A percentile compares a stretch with the other conserved stretches of the same genome.
Evolutionary conservation across 768 basidiomycete genomes (phyloP).

Genomic region (Boletus rubescentipes): DNA sequence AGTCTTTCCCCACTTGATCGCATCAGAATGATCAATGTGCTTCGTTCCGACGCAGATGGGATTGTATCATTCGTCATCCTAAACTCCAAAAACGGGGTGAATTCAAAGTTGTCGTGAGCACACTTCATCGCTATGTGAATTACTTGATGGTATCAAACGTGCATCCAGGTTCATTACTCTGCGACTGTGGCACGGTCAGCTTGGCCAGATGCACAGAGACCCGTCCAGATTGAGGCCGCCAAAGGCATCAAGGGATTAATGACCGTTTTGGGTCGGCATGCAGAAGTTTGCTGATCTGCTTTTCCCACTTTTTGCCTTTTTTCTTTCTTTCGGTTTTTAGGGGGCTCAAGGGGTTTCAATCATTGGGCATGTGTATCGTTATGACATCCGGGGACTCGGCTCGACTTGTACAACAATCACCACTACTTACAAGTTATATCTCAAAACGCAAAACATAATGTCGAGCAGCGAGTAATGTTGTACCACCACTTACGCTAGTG

Average conservation of each 20-base stretch:
- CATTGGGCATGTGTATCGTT: slow-evolving; percentile 22
- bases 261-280: slow-evolving; percentile 37
- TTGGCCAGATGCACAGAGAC: slow-evolving; percentile 37
- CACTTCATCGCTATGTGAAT: slow-evolving; percentile 6
- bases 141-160: slow-evolving; percentile 11
- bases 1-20: slow-evolving; percentile 20
- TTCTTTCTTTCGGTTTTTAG: slow-evolving; percentile 11
- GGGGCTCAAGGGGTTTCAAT: slow-evolving; percentile 17
- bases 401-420: slow-evolving; percentile 18
- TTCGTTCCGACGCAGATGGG: slow-evolving; percentile 31
- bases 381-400: slow-evolving; percentile 5
- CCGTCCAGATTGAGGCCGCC: slow-evolving; percentile 36
- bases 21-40: slow-evolving; percentile 13
- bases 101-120: slow-evolving; percentile 37
- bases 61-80: slow-evolving; percentile 35
- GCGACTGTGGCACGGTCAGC: slow-evolving; percentile 38
- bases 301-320: background rate
- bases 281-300: slow-evolving; percentile 23
- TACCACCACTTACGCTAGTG: slow-evolving; percentile 27
- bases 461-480: slow-evolving; percentile 26
- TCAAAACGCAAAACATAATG: slow-evolving; percentile 10
- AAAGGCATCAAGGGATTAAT: slow-evolving; percentile 36
- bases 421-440: slow-evolving; percentile 10
- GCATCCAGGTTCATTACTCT: slow-evolving; percentile 32
- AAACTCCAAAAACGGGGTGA: slow-evolving; percentile 28